Conservation (phyloP, 1,139 yeast genomes). For the Yamadazyma kanchanaburiensis region DNA sequence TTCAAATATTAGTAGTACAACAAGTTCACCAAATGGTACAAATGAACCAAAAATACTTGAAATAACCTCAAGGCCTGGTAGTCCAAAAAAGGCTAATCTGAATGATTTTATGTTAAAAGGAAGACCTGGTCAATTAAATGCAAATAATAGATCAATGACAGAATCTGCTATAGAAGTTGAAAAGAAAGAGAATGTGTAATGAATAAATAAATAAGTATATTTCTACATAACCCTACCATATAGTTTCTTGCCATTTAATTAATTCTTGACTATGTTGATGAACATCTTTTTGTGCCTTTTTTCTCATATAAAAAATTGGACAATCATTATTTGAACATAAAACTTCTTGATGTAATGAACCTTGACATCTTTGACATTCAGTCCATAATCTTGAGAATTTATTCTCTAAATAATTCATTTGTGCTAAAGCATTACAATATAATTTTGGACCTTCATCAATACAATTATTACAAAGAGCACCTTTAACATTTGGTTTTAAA, state of each 20-base stretch:
- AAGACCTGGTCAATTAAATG: conserved; percentile 33
- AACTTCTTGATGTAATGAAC: conserved; percentile 92
- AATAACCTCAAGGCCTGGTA: conserved; percentile 9
- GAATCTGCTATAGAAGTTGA: conserved; percentile 21
- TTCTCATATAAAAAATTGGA: conserved; percentile 96
- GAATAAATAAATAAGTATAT: conserved; percentile 4
- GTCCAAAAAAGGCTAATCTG: conserved; percentile 24
- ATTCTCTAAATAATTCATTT: conserved; percentile 75
- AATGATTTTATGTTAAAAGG: conserved; percentile 18
- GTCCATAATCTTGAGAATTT: conserved; percentile 94
- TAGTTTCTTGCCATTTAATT: conserved; percentile 65
- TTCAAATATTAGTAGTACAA: conserved; percentile 6
- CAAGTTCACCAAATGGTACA: conserved; percentile 4
- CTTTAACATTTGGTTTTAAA: conserved; percentile 58
- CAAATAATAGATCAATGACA: conserved; percentile 31
- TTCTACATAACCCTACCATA: conserved; percentile 36
- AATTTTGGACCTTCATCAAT: conserved; percentile 75
- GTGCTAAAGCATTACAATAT: conserved; percentile 75
- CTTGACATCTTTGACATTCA: conserved; percentile 97
- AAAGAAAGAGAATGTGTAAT: not conserved
- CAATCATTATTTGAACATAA: conserved; percentile 94
- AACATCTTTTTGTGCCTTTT: conserved; percentile 88
- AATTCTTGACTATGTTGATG: conserved; percentile 66
- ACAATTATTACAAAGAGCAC: conserved; percentile 84
- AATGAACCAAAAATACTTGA: conserved; percentile 4